Percentiles rank a stretch among this genome's conserved stretches.
phyloP scores from a whole-genome alignment of 371 early-diverging fungal genomes.

The Mycotypha africana region DNA sequence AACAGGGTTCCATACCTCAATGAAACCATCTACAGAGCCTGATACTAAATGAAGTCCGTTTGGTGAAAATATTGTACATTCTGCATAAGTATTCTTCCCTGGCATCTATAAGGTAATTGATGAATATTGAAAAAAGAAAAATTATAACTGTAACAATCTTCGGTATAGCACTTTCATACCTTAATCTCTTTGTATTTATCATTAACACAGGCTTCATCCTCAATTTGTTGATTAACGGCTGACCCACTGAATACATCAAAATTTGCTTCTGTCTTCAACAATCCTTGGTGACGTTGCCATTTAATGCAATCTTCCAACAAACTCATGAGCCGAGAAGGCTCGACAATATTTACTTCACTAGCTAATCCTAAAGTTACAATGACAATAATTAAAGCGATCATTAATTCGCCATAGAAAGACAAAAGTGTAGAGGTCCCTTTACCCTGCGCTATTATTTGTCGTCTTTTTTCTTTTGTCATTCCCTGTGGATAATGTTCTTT shows the following conservation, averaged over 20 bases:
- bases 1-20: constrained; percentile 91
- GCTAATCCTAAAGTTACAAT: constrained; percentile 54
- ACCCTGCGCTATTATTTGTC: constrained; percentile 71
- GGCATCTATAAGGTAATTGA: constrained; percentile 60
- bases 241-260: constrained; percentile 79
- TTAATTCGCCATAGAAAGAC: too few relatives aligned
- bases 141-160: not conserved
- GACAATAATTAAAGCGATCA: too few relatives aligned
- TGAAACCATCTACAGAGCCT: constrained; percentile 89
- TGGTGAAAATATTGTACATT: constrained; percentile 76
- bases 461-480: constrained; percentile 61
- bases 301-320: constrained; percentile 81
- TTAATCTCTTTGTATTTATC: constrained; percentile 69
- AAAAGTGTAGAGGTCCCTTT: too few relatives aligned
- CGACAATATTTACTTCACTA: constrained; percentile 69
- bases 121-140: too few relatives aligned
- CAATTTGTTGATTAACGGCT: constrained; percentile 50
- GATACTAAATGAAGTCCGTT: constrained; percentile 84
- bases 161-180: constrained; percentile 28
- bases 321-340: constrained; percentile 75
- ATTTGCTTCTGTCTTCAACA: constrained; percentile 58
- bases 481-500: constrained; percentile 55
- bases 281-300: constrained; percentile 83
- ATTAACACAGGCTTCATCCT: constrained; percentile 68
- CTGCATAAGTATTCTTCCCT: constrained; percentile 79